Evolutionary conservation across 345 rosid genomes (phyloP), one percentile per base, ranked within the genome.

Genomic region (Angophora floribunda): DNA sequence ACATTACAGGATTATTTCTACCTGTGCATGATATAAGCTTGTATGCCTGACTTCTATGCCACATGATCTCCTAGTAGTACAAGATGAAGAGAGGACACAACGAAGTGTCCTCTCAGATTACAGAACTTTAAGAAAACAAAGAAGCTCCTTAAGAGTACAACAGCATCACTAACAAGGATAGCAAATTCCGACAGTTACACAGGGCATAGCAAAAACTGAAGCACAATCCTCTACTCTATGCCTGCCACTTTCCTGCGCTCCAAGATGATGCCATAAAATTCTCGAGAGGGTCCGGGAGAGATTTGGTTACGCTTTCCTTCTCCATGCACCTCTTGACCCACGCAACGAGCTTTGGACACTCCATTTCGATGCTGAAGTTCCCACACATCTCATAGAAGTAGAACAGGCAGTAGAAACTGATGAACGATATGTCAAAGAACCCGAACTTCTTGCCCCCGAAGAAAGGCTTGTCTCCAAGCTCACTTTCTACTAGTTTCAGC

Each of bases 271-370:
- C 28, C 90, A 52, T 89, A 87, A 24, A 92, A 59, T 57, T 88
- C 87, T 79, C 88, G 87, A 5, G 87, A 5, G 88, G 86, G 65
- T 91, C 90, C 1, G 90, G 80, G 28, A 93, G 57, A 26, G 85
- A 52, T 45, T 91, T 90, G 78, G 92, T 84, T 7, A 92, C 91
- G 44, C 85, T 88, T 41, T 92, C 91, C 79, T 61, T 91, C 67
- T 91, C 86, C 92, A 90, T 26, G 87, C 93, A 91, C 88, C 93
- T 92, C 85, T 93, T 91, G 8, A 50, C 87, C 95, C 94, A 91
- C 6, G 88, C 90, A 4, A 88, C 30, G 9, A 93, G 13, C 87
- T 90, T 91, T 10, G 94, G 94, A 78, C 91, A 89, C 87, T 88
- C 90, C 10, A 87, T 84, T 67, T 90, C 93, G 0, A 90, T 30